Evolutionary conservation across 2,329 filamentous ascomycete species (phyloP), one percentile per base, ranked within the genome.

Genomic region (Fusarium aywerte): DNA sequence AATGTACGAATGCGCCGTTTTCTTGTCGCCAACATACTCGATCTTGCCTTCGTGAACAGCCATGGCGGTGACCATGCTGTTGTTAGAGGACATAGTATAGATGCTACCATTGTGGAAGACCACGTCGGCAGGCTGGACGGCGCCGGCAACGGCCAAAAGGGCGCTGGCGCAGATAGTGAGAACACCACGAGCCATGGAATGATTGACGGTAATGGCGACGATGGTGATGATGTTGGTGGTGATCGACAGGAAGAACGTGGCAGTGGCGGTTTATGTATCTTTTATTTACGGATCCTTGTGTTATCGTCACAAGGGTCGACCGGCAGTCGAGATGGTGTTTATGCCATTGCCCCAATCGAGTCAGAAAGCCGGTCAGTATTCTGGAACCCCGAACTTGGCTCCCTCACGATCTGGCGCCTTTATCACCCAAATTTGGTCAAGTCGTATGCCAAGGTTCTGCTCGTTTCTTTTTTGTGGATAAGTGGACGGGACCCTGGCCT

Each of bases 41-140:
- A 75, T 73, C 32, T 32, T 57, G 18, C 73, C 73, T 3, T 49
- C 62, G 1, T 56, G 59, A 20, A 75, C 53, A 6, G 69, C 73
- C 31, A 75, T 54, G 18, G 70, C 73, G 1, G 61, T 42, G 15
- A 42, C 60, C 44, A 58, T 62, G 11, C 43, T 40, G 21, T 70
- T 63, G 7, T 47, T 40, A 5, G 55, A 39, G 25, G 50, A 38
- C 62, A 75, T 69, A 25, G 70, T 70, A 54, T 75, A 73, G 42
- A 75, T 75, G 29, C 50, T 66, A 31, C 71, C 73, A 73, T 75
- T 75, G 42, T 58, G 59, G 9, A 75, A 68, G 23, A 75, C 73
- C 3, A 68, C 55, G 35, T 75, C 53, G 4, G 50, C 44, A 16
- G 65, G 29, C 31, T 55, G 10, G 33, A 29, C 36, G 8, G 58